Evolutionary conservation across 2,329 filamentous ascomycete species (phyloP), one percentile per base, ranked within the genome.

Genomic region (Neonectria hederae): DNA sequence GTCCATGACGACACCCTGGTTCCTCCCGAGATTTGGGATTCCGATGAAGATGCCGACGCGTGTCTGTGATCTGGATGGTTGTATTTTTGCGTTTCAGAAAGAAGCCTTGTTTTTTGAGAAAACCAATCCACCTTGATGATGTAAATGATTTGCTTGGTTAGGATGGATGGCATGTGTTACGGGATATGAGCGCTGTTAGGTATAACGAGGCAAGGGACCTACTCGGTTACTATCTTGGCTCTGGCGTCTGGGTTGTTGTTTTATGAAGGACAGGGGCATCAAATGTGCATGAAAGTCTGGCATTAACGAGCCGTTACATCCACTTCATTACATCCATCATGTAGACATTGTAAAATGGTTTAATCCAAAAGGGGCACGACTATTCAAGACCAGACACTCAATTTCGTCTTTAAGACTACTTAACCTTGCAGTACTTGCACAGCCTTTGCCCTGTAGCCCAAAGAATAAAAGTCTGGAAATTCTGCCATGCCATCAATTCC

Each of bases 1-100:
- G 22, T 83, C 8, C 68, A 73, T 30, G 82, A 83, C 32, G 76
- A 77, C 28, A 71, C 66, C 24, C 66, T 73, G 42, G 69, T 70
- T 24, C 76, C 76, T 5, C 73, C 72, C 14, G 76, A 76, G 62
- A 77, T 81, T 32, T 80, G 74, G 75, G 80, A 80, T 65, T 81
- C 77, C 42, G 78, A 81, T 9, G 76, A 77, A 5, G 73, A 74
- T 21, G 67, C 66, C 17, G 66, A 66, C 48, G 66, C 46, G 35
- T 62, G 53, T 46, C 62, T 74, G 38, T 74, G 68, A 65, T 49
- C n/a, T 56, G 17, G 10, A 14, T 35, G 19, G 21, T 5, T 30
- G 46, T 19, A 10, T n/a, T 19, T 19, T 11, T 32, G 11, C n/a
- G 38, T 6, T 42, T 42, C 21, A n/a, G n/a, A 42, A 42, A 19